Percentiles rank a stretch among this genome's conserved stretches.
These are phyloP conservation scores for baker's yeast (Saccharomyces cerevisiae) DNA, from an alignment of 805 yeast genomes.

Conservation along the genomic window DNA sequence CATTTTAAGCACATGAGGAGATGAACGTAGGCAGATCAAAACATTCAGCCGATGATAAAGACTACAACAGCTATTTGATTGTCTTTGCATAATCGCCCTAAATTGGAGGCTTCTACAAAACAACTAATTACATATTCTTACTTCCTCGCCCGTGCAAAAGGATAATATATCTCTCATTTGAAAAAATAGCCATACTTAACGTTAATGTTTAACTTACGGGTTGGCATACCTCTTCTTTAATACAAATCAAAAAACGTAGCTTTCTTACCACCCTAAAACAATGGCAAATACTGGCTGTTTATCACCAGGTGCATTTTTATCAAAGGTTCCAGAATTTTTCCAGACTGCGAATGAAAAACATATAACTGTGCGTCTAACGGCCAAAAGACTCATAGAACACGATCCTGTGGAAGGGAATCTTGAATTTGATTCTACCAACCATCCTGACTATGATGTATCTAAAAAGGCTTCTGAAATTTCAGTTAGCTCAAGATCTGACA, in stretches of 20 bases:
- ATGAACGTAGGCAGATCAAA: no score
- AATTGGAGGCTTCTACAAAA: no score
- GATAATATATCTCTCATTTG: neutral
- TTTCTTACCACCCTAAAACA: neutral
- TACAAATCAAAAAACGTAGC: neutral
- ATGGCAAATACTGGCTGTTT: slow-evolving; percentile 9
- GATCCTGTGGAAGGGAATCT: slow-evolving; percentile 33
- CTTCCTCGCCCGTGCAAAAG: neutral
- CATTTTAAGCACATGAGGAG: no score
- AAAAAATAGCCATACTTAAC: neutral
- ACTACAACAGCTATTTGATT: neutral
- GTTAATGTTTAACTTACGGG: neutral
- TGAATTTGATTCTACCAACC: slow-evolving; percentile 42
- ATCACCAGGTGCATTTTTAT: slow-evolving; percentile 16
- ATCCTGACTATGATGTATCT: slow-evolving; percentile 28
- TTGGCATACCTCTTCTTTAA: neutral
- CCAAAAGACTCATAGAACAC: slow-evolving; percentile 24
- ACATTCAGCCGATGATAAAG: no score
- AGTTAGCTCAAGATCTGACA: slow-evolving; percentile 18
- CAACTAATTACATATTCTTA: neutral
- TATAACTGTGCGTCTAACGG: slow-evolving; percentile 21
- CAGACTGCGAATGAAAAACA: slow-evolving; percentile 21
- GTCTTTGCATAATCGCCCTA: neutral
- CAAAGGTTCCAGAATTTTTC: slow-evolving; percentile 18
- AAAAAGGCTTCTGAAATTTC: slow-evolving; percentile 13